Evolutionary conservation across 1,284 basidiomycete species (phyloP).

Genomic region (Malassezia globosa): DNA sequence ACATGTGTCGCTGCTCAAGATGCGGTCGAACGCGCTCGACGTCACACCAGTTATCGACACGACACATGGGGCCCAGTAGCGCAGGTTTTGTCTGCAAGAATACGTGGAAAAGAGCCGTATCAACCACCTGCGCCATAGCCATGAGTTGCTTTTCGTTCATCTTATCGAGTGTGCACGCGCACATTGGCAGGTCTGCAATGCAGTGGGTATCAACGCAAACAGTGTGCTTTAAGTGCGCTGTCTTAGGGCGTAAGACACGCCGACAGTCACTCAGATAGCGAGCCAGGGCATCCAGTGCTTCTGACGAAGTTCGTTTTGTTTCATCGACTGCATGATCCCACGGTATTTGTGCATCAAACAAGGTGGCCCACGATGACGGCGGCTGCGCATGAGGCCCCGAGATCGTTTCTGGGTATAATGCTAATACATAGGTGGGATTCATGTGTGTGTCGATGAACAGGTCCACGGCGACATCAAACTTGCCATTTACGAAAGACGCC

Average conservation of each 20-base stretch:
- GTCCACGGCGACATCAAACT: slow-evolving; percentile 69
- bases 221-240: slow-evolving; percentile 12
- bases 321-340: background rate
- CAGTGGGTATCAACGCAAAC: background rate
- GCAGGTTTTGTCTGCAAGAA: slow-evolving; percentile 74
- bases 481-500: slow-evolving; percentile 59
- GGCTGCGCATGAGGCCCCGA: slow-evolving; percentile 66
- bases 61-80: slow-evolving; percentile 74
- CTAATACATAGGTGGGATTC: slow-evolving; percentile 85
- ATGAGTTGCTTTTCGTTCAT: slow-evolving; percentile 40
- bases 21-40: slow-evolving; percentile 87
- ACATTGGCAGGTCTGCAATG: slow-evolving; percentile 27
- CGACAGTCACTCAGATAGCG: slow-evolving; percentile 44
- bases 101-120: slow-evolving; percentile 88
- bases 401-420: slow-evolving; percentile 70
- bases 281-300: slow-evolving; percentile 35
- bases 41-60: slow-evolving; percentile 92
- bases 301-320: slow-evolving; percentile 1
- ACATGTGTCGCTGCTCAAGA: slow-evolving; percentile 72
- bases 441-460: slow-evolving; percentile 75
- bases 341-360: slow-evolving; percentile 60
- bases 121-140: slow-evolving; percentile 70
- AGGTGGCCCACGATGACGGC: slow-evolving; percentile 62
- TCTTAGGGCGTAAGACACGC: slow-evolving; percentile 38
- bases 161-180: slow-evolving; percentile 21